Base-by-base conservation (phyloP, 441 rosid genomes). In the Erysimum pusillum region DNA sequence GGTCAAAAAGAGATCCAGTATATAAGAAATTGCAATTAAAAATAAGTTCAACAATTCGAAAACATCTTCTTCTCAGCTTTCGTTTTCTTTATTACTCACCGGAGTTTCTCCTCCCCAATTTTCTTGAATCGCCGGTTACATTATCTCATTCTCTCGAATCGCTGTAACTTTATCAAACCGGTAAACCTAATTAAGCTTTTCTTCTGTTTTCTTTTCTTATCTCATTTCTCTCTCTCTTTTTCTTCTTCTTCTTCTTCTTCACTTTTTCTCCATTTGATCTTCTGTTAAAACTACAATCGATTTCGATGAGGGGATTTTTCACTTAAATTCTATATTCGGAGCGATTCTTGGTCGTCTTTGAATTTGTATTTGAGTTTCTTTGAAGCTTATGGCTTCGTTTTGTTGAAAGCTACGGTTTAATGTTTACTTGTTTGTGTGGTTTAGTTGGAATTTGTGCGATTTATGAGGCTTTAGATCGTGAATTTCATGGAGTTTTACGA, bases 341-440 rank as follows among this genome's bases (percentile, higher is more conserved):
- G 7, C 0, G 46, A 11, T 18, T 65, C 63, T 71, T 48, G 9
- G 32, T 71, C 10, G 54, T 71, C 20, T 52, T 46, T 77, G 44
- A 8, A 66, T 38, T 63, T 58, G 34, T 46, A 25, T 18, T 28
- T 41, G 22, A 38, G 7, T 41, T 17, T 54, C 2, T 61, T 17
- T 17, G 4, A 48, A 44, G 81, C 60, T 63, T 58, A n/a, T 53
- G 22, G 36, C 31, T 56, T 57, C 14, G 64, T 36, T 5, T 32
- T 70, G 53, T 70, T 63, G 53, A 14, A 53, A 73, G 71, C 32
- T 78, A 67, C 71, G 78, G 81, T 78, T 78, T 66, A 20, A 22
- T 52, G 11, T 51, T 67, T 48, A 44, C 38, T 56, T 14, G 70
- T 57, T 63, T 73, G 17, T 41, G 46, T 73, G 11, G 14, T 68